A percentile compares a stretch with the other conserved stretches of the same genome.
Conservation (phyloP, 345 rosid genomes). For the Eucalyptus cloeziana region DNA sequence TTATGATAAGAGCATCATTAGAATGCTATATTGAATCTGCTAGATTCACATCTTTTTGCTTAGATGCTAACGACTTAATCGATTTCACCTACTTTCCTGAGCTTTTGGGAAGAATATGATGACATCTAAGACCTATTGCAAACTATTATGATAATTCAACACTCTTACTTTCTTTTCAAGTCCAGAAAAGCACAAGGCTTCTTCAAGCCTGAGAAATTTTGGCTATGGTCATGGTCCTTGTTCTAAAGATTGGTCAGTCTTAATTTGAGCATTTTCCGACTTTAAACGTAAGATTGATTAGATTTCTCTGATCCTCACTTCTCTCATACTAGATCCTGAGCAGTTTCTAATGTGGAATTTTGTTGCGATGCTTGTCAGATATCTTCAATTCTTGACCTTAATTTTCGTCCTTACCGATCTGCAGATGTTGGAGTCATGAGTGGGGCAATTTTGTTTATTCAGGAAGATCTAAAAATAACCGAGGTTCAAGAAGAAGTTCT, state of each 20-base stretch:
- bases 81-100: not conserved
- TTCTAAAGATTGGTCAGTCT: not conserved
- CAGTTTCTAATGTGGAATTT: not conserved
- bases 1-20: not conserved
- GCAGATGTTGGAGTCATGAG: conserved; percentile 97
- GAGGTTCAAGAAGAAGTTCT: conserved; percentile 79
- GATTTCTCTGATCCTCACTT: not conserved
- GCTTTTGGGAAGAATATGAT: not conserved
- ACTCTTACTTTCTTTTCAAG: not conserved
- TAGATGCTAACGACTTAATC: not conserved
- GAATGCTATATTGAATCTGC: not conserved
- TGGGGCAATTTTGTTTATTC: conserved; percentile 85
- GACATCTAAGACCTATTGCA: not conserved
- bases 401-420: not conserved
- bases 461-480: conserved; percentile 66
- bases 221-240: not conserved
- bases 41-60: not conserved
- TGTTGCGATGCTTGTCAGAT: not conserved
- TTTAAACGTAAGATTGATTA: not conserved
- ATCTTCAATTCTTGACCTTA: not conserved
- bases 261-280: not conserved
- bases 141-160: not conserved
- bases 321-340: not conserved
- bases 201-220: not conserved
- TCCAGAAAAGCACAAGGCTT: not conserved